A percentile compares a stretch with the other conserved stretches of the same genome.
Conservation (phyloP, 2,329 filamentous ascomycete species). For the Epichloe coenophiala region DNA sequence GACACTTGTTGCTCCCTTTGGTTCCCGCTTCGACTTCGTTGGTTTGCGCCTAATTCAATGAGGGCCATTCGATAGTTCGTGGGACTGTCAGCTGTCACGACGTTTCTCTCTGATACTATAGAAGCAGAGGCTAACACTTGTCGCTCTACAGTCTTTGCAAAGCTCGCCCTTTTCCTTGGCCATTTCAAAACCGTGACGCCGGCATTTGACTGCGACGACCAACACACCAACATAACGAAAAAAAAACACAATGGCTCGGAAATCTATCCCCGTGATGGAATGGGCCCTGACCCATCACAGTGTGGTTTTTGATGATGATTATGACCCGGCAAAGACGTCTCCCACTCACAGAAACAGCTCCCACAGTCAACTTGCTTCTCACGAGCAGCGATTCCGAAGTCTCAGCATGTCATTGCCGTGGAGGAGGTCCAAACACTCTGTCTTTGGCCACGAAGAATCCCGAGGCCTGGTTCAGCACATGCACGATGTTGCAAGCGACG, state of each 20-base stretch:
- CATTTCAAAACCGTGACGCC: too few relatives aligned
- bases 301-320: constrained; percentile 1
- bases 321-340: constrained; percentile 2
- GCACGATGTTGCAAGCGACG: constrained; percentile 20
- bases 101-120: neutral
- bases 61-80: too few relatives aligned
- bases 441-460: constrained; percentile 22
- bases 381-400: constrained; percentile 30
- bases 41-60: too few relatives aligned
- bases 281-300: constrained; percentile 1
- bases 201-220: neutral
- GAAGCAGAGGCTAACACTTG: neutral
- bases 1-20: too few relatives aligned
- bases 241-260: neutral
- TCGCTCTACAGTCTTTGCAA: neutral
- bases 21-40: too few relatives aligned
- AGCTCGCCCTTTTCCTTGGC: too few relatives aligned
- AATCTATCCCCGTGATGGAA: constrained; percentile 6
- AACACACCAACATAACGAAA: neutral
- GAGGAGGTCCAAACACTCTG: constrained; percentile 32
- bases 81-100: too few relatives aligned
- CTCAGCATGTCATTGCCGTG: constrained; percentile 37
- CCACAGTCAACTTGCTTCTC: constrained; percentile 7
- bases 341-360: neutral
- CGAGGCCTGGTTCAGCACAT: constrained; percentile 15